Conservation (phyloP, 495 filamentous ascomycete genomes). For the Aspergillus avenaceus region DNA sequence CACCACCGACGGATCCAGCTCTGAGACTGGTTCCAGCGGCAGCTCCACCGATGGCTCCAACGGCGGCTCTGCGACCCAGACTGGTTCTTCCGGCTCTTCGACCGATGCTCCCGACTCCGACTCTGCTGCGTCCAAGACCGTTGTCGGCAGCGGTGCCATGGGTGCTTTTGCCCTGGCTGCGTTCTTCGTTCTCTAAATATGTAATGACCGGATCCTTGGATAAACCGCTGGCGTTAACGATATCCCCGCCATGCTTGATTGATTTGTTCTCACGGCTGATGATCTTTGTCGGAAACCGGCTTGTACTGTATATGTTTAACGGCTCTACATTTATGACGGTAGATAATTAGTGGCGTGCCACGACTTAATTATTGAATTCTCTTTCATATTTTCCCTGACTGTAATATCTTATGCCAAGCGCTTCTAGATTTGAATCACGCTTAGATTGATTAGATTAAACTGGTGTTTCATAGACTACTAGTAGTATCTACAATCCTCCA, state of each 20-base stretch:
- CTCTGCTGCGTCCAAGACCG: conserved; percentile 31
- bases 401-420: neutral
- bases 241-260: neutral
- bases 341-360: conserved; percentile 1
- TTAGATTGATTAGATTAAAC: neutral
- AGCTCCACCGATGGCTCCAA: conserved; percentile 10
- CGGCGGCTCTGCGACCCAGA: conserved; percentile 9
- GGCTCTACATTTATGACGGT: neutral
- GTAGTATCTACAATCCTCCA: no score
- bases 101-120: no score
- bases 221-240: conserved; percentile 1
- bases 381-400: neutral
- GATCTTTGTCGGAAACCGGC: neutral
- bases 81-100: conserved; percentile 15
- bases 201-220: neutral
- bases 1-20: conserved; percentile 2
- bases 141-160: conserved; percentile 32
- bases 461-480: no score
- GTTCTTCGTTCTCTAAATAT: conserved; percentile 36
- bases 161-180: conserved; percentile 39
- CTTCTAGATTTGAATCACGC: neutral
- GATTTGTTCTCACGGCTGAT: conserved; percentile 4
- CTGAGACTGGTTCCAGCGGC: conserved; percentile 8
- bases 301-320: conserved; percentile 3
- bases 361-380: neutral